Percentiles rank a stretch among this genome's conserved stretches.
phyloP scores from a whole-genome alignment of 1,284 basidiomycete genomes.

The Ustilago cynodontis region DNA sequence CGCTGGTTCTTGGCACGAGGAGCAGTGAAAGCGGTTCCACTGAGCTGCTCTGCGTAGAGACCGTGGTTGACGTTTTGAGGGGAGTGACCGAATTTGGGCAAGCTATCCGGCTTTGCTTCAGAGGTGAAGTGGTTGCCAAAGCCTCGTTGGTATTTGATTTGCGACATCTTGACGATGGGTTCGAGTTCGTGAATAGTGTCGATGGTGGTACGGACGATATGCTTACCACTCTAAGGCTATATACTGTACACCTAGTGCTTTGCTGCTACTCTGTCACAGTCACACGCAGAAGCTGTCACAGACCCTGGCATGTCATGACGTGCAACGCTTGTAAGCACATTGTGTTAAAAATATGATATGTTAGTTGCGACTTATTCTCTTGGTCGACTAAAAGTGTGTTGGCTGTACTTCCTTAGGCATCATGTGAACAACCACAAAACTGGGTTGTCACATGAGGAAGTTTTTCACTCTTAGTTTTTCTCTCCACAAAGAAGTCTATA shows the following conservation, averaged over 20 bases:
- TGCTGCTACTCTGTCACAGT: background rate
- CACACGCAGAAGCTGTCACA: background rate
- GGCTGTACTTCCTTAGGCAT: too few species aligned
- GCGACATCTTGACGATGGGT: conserved; percentile 12
- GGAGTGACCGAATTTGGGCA: conserved; percentile 75
- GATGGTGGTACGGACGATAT: background rate
- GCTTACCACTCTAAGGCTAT: background rate
- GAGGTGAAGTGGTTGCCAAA: conserved; percentile 68
- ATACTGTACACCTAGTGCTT: background rate
- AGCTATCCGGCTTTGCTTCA: conserved; percentile 74
- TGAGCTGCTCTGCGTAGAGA: conserved; percentile 77
- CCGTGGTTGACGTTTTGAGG: conserved; percentile 77
- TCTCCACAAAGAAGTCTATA: too few species aligned
- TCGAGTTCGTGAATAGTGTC: background rate
- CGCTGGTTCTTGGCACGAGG: conserved; percentile 74
- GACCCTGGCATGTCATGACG: background rate
- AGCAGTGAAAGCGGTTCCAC: conserved; percentile 76
- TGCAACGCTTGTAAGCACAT: background rate
- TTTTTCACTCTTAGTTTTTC: too few species aligned
- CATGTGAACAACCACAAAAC: too few species aligned
- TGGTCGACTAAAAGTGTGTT: too few species aligned
- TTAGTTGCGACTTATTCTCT: too few species aligned
- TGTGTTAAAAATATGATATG: too few species aligned
- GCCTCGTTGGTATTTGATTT: conserved; percentile 48
- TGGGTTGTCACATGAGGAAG: too few species aligned